Evolutionary conservation across 805 yeast genomes (phyloP), one percentile per base, ranked within the genome.

Genomic region (Cyberlindnera bimundalis): DNA sequence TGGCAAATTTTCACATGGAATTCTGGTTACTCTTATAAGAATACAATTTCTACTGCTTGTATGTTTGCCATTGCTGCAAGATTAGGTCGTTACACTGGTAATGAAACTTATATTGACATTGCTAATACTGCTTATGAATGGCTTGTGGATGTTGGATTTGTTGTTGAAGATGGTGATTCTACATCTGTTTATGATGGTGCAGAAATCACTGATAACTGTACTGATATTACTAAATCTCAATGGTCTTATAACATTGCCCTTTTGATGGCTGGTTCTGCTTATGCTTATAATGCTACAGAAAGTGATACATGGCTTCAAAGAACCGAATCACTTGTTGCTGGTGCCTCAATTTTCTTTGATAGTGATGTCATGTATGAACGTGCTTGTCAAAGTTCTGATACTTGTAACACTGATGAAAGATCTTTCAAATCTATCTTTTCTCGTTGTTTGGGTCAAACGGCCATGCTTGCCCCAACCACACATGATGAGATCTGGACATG

Each of bases 171-270:
- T 33, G 48, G 38, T 17, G 42, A 62, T 45, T 60, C 33, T 49
- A 53, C 68, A 14, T 39, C 55, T n/a, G 68, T 79, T 23, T 73
- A 66, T 48, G 86, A 79, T 62, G 86, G 86, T 60, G 83, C 83
- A n/a, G 62, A 70, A 30, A 65, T 74, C 34, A 61, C 56, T 25
- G 56, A 64, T 36, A 67, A 70, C 56, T 79, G 85, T 54, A 51
- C 74, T 2, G 64, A 67, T 15, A 58, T 75, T 28, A 74, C 78
- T 6, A 59, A 57, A 14, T 57, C 66, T 21, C 76, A 74, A 58
- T 84, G 89, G 88, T 67, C 81, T 24, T 84, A 84, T 61, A 81
- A 81, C 49, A 81, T 80, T 58, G 93, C 85, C 24, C 60, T 82
- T 13, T 63, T 80, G 50, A 53, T 84, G 50, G 68, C 82, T 5